Conservation (phyloP, 805 yeast species). For the Metschnikowia lunata region DNA sequence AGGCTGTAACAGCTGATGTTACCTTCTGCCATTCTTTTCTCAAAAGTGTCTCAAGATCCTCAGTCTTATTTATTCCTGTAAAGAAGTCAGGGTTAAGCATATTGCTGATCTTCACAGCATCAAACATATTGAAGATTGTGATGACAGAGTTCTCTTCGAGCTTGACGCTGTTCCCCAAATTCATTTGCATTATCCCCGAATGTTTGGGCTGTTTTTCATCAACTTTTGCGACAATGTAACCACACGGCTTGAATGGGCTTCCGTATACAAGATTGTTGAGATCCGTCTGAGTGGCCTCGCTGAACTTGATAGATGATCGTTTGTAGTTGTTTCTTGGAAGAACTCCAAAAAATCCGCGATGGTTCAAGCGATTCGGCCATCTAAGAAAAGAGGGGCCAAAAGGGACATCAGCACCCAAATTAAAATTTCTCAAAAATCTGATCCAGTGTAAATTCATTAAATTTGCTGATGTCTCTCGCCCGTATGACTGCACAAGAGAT, state of each 20-base stretch:
- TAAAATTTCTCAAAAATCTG: slow-evolving; percentile 25
- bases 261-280: slow-evolving; percentile 16
- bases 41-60: slow-evolving; percentile 2
- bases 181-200: slow-evolving; percentile 28
- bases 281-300: slow-evolving; percentile 14
- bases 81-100: slow-evolving; percentile 4
- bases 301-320: slow-evolving; percentile 25
- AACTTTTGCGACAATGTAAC: slow-evolving; percentile 27
- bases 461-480: slow-evolving; percentile 14
- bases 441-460: slow-evolving; percentile 26
- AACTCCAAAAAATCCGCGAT: slow-evolving; percentile 34
- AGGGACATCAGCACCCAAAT: slow-evolving; percentile 17
- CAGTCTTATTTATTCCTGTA: slow-evolving; percentile 1
- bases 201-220: slow-evolving; percentile 25
- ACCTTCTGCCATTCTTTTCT: slow-evolving; percentile 4
- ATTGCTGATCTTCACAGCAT: slow-evolving; percentile 27
- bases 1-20: background rate
- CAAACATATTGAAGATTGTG: slow-evolving; percentile 30
- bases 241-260: slow-evolving; percentile 17
- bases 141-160: slow-evolving; percentile 15
- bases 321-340: slow-evolving; percentile 23
- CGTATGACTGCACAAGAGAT: slow-evolving; percentile 15
- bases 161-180: slow-evolving; percentile 2
- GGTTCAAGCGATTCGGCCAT: slow-evolving; percentile 36
- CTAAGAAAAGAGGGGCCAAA: slow-evolving; percentile 19